A percentile compares a stretch with the other conserved stretches of the same genome.
These are phyloP conservation scores for Hymenoscyphus albidus DNA, from an alignment of 2,329 filamentous ascomycete genomes.

Conservation along the genomic window DNA sequence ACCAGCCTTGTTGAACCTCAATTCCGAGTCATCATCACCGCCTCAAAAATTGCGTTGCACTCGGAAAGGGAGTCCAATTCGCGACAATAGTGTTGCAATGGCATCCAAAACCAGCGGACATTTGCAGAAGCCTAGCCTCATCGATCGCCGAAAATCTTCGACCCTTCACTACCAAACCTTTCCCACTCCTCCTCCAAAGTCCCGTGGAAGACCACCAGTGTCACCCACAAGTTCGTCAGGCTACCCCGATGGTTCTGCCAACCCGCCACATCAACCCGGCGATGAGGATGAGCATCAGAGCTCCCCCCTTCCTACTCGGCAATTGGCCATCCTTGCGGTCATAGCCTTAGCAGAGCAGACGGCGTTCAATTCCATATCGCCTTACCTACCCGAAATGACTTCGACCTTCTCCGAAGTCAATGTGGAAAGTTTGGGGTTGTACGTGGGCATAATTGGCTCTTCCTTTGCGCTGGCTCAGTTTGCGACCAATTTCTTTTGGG, in stretches of 20 bases:
- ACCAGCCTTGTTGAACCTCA: background rate
- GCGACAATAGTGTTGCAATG: constrained; percentile 2
- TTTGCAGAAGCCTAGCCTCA: constrained; percentile 10
- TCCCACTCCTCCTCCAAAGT: constrained; percentile 67
- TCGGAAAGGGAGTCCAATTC: background rate
- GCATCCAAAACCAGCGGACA: constrained; percentile 6
- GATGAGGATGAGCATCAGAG: constrained; percentile 37
- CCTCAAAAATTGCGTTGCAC: background rate
- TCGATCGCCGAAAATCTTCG: constrained; percentile 36
- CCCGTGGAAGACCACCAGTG: constrained; percentile 45
- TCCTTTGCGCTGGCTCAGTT: constrained; percentile 91
- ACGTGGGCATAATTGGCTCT: constrained; percentile 86
- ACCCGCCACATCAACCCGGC: constrained; percentile 33
- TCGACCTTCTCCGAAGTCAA: constrained; percentile 78
- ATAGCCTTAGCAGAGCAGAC: constrained; percentile 94
- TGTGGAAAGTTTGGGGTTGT: constrained; percentile 67
- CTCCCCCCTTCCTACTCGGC: constrained; percentile 72
- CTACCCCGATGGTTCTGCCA: constrained; percentile 22
- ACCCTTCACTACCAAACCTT: constrained; percentile 76
- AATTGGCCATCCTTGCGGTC: constrained; percentile 80
- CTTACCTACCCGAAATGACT: constrained; percentile 92
- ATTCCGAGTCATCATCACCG: background rate
- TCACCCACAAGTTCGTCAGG: constrained; percentile 35
- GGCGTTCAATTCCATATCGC: constrained; percentile 91
- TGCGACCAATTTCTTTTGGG: constrained; percentile 88